phyloP scores from a whole-genome alignment of 768 basidiomycete genomes.

The Cantharellus anzutake region DNA sequence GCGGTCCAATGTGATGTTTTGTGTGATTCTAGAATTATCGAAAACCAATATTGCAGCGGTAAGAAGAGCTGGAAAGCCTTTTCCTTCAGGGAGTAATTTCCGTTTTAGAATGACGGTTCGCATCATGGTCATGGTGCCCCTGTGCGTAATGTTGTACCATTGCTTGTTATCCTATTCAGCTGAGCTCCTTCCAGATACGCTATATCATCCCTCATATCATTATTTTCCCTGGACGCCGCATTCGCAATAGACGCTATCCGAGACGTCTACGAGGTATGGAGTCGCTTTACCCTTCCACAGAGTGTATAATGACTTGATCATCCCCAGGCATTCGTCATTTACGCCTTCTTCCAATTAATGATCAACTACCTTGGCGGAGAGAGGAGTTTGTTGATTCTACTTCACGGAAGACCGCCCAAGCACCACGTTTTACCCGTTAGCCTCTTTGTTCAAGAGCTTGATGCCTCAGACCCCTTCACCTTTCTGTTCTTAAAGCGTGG shows the following conservation, averaged over 20 bases:
- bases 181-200: conserved; percentile 44
- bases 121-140: conserved; percentile 87
- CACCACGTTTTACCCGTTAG: conserved; percentile 71
- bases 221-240: conserved; percentile 86
- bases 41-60: conserved; percentile 68
- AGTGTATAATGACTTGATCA: background rate
- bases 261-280: conserved; percentile 82
- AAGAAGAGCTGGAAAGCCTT: background rate
- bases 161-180: conserved; percentile 92
- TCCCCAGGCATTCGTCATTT: conserved; percentile 75
- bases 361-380: conserved; percentile 83
- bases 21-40: conserved; percentile 37
- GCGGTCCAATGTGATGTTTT: background rate
- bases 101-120: conserved; percentile 65
- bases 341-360: conserved; percentile 75
- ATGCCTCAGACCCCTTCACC: conserved; percentile 87
- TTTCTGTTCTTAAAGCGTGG: conserved; percentile 90
- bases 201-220: conserved; percentile 74
- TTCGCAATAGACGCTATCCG: conserved; percentile 91
- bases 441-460: conserved; percentile 69
- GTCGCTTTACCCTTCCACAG: background rate
- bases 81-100: too few relatives aligned
- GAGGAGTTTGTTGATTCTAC: conserved; percentile 72
- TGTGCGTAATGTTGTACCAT: conserved; percentile 79
- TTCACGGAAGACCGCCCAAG: conserved; percentile 83